Conservation (phyloP, 2,329 filamentous ascomycete genomes). For the Colletotrichum incanum region DNA sequence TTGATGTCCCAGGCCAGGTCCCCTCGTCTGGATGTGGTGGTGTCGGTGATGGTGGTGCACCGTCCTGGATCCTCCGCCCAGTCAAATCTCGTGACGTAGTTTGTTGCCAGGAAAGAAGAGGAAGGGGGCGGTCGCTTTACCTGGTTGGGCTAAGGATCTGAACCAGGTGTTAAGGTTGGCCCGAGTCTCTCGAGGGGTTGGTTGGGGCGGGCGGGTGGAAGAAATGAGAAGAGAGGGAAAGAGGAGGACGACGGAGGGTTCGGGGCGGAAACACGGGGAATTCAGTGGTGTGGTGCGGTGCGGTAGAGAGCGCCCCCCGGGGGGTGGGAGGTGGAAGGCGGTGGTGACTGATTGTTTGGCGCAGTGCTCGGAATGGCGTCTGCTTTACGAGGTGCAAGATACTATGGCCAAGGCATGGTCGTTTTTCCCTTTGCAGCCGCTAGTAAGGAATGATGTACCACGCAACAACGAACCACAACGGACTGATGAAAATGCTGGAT, state of each 20-base stretch:
- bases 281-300: slow-evolving; percentile 7
- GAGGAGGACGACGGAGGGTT: slow-evolving; percentile 24
- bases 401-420: background rate
- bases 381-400: background rate
- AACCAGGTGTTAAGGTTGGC: slow-evolving; percentile 7
- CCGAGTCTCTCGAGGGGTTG: slow-evolving; percentile 5
- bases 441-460: background rate
- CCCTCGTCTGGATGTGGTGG: slow-evolving; percentile 3
- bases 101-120: slow-evolving; percentile 34
- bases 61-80: slow-evolving; percentile 29
- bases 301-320: background rate
- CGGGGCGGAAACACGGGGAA: slow-evolving; percentile 29
- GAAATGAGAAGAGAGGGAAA: slow-evolving; percentile 1
- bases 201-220: slow-evolving; percentile 9
- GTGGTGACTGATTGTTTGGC: background rate
- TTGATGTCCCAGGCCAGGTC: slow-evolving; percentile 20
- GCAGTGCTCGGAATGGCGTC: slow-evolving; percentile 1
- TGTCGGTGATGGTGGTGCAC: slow-evolving; percentile 2
- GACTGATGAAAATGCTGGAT: background rate
- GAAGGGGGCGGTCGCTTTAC: slow-evolving; percentile 20
- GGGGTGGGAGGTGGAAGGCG: background rate
- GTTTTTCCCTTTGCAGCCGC: background rate
- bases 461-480: background rate
- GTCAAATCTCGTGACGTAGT: slow-evolving; percentile 40
- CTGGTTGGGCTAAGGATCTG: slow-evolving; percentile 14